Evolutionary conservation across 2,329 filamentous ascomycete genomes (phyloP).

Genomic region (Fusarium robinianum): DNA sequence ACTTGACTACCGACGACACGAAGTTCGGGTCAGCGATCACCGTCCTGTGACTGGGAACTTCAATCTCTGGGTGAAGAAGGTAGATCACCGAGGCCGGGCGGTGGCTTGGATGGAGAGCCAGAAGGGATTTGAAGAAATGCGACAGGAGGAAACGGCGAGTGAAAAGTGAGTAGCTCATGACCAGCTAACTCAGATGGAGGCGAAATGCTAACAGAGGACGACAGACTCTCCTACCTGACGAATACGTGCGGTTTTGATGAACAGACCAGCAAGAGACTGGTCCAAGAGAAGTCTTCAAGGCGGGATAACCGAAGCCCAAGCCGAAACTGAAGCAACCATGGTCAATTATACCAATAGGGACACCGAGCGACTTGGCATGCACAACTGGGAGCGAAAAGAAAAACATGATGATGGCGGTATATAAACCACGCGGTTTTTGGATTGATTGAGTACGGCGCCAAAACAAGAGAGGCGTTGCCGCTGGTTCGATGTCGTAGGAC

Average conservation of each 20-base stretch:
- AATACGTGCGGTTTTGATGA: slow-evolving; percentile 59
- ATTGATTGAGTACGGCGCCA: slow-evolving; percentile 7
- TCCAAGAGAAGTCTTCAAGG: slow-evolving; percentile 47
- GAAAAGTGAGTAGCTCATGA: slow-evolving; percentile 69
- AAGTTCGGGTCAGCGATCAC: slow-evolving; percentile 90
- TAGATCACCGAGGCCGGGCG: slow-evolving; percentile 69
- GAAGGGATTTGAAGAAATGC: slow-evolving; percentile 73
- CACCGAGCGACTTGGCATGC: too few species aligned
- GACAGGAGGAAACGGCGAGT: slow-evolving; percentile 67
- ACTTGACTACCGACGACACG: slow-evolving; percentile 84
- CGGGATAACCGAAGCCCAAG: slow-evolving; percentile 36
- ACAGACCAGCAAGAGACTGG: slow-evolving; percentile 53
- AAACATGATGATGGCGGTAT: background rate
- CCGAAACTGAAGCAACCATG: slow-evolving; percentile 21
- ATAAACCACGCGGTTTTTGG: background rate
- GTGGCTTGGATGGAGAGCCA: slow-evolving; percentile 74
- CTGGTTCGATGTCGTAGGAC: too few species aligned
- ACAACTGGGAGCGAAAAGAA: too few species aligned
- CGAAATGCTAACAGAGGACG: slow-evolving; percentile 27
- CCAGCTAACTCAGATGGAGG: too few species aligned
- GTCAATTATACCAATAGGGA: background rate
- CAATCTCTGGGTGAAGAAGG: slow-evolving; percentile 80
- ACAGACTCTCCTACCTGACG: slow-evolving; percentile 56
- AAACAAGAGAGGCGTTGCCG: background rate
- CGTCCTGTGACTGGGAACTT: slow-evolving; percentile 88